Percentiles rank a stretch among this genome's conserved stretches.
These are phyloP conservation scores for Aspergillus niger DNA, from an alignment of 2,329 filamentous ascomycete genomes.

Conservation along the genomic window DNA sequence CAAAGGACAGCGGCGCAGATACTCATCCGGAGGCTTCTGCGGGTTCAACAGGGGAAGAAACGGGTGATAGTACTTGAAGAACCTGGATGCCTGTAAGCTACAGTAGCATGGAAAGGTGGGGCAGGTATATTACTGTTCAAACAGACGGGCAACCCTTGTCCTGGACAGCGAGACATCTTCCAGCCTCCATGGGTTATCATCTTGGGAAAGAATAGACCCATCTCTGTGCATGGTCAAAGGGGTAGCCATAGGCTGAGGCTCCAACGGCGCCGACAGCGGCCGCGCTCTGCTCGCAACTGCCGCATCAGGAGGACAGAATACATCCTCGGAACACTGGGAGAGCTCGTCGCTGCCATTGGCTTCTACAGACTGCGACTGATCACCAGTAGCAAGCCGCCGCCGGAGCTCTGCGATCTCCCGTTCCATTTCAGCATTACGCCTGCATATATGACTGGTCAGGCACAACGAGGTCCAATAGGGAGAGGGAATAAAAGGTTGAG, in stretches of 20 bases:
- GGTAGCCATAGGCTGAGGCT: constrained; percentile 35
- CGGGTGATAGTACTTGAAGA: constrained; percentile 63
- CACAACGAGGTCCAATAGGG: background rate
- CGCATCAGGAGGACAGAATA: constrained; percentile 34
- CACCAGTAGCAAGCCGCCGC: constrained; percentile 43
- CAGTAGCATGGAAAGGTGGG: background rate
- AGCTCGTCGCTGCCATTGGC: constrained; percentile 32
- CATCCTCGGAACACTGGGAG: constrained; percentile 39
- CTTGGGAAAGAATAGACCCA: constrained; percentile 40
- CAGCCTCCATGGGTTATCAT: constrained; percentile 50
- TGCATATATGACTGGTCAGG: constrained; percentile 31
- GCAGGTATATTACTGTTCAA: constrained; percentile 40
- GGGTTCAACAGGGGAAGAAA: constrained; percentile 64
- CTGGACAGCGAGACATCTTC: constrained; percentile 47
- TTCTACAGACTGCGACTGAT: constrained; percentile 29
- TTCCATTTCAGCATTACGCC: constrained; percentile 65
- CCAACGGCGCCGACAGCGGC: constrained; percentile 38
- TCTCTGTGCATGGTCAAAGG: constrained; percentile 37
- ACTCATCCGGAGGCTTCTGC: constrained; percentile 56
- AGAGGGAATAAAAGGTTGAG: background rate
- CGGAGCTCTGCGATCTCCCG: constrained; percentile 54
- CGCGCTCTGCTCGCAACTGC: constrained; percentile 30
- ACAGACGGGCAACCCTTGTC: constrained; percentile 44
- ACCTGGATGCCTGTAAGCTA: constrained; percentile 49
- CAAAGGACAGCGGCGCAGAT: constrained; percentile 58